phyloP scores from a whole-genome alignment of 768 basidiomycete genomes.

The Leccinum longicurvipes region DNA sequence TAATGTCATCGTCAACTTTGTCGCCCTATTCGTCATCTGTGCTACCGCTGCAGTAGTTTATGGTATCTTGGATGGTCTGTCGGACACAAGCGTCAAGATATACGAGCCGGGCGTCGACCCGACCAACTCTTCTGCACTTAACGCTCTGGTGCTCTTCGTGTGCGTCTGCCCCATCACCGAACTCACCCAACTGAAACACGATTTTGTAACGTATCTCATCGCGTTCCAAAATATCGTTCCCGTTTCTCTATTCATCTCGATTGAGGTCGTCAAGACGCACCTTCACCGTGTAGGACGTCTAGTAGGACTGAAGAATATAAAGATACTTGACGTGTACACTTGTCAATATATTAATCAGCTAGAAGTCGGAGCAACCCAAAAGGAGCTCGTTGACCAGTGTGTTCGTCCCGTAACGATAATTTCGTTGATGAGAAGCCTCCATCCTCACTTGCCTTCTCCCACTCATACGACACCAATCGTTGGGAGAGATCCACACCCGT shows the following conservation, averaged over 20 bases:
- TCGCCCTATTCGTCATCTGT: conserved; percentile 75
- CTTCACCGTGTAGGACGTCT: too few relatives aligned
- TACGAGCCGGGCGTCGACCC: conserved; percentile 70
- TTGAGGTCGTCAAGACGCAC: conserved; percentile 98
- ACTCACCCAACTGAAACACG: conserved; percentile 1
- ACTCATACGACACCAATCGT: too few relatives aligned
- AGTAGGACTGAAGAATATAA: too few relatives aligned
- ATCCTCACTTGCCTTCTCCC: too few relatives aligned
- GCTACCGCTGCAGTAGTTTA: conserved; percentile 68
- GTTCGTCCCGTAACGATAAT: too few relatives aligned
- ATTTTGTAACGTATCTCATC: conserved; percentile 69
- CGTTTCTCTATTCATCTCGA: too few relatives aligned
- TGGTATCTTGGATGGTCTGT: conserved; percentile 62
- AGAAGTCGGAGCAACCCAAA: too few relatives aligned
- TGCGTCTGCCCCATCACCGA: conserved; percentile 40
- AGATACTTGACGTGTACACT: too few relatives aligned
- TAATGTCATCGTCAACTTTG: conserved; percentile 94
- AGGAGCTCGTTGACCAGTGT: too few relatives aligned
- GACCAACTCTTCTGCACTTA: conserved; percentile 57
- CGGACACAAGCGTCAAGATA: conserved; percentile 61
- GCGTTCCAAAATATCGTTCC: conserved; percentile 98
- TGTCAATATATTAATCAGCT: too few relatives aligned
- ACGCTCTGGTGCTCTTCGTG: conserved; percentile 88
- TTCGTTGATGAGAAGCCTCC: too few relatives aligned
- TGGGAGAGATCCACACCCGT: too few relatives aligned